Evolutionary conservation across 495 filamentous ascomycete genomes (phyloP), one percentile per base, ranked within the genome.

Genomic region (Lasiosphaeris hirsuta): DNA sequence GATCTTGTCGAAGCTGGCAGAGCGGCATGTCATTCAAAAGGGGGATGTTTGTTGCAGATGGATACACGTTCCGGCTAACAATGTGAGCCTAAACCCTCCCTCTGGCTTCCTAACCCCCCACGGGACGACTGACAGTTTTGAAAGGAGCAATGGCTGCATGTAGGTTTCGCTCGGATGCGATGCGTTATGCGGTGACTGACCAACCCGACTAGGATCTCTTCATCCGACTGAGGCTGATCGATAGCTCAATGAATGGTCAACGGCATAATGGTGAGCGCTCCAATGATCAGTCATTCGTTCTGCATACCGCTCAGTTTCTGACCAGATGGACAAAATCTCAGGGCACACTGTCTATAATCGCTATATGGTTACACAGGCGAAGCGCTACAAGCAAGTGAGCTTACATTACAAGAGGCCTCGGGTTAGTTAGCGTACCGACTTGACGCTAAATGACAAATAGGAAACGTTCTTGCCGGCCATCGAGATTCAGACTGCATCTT

Each of bases 41-140:
- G 46, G 15, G 14, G 23, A 34, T 23, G 19, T 51, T 3, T 35
- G 35, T 51, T 51, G 49, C 13, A 33, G 49, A 33, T 51, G 49
- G 49, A 40, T 51, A 14, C 49, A 51, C 34, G 49, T 51, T 4
- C 49, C 49, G 33, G 49, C 49, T n/a, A 51, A 51, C 49, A 51
- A 51, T 40, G 46, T 49, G 23, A 36, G 46, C 35, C 7, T 9
- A 7, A 9, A 3, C 23, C 11, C 2, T 2, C 11, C 46, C 17
- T 36, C 9, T 49, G 10, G 13, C 34, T 17, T 49, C 10, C 5
- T 10, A 49, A 19, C n/a, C 15, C 5, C 11, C n/a, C n/a, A n/a
- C n/a, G n/a, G 34, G 4, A 8, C 5, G 15, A 23, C 46, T 36
- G 46, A 33, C 15, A 13, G 8, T 18, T 18, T 10, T 18, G 19